A percentile compares a stretch with the other conserved stretches of the same genome.
These are phyloP conservation scores for Akanthomyces lecanii DNA, from an alignment of 2,329 filamentous ascomycete genomes.

Conservation along the genomic window DNA sequence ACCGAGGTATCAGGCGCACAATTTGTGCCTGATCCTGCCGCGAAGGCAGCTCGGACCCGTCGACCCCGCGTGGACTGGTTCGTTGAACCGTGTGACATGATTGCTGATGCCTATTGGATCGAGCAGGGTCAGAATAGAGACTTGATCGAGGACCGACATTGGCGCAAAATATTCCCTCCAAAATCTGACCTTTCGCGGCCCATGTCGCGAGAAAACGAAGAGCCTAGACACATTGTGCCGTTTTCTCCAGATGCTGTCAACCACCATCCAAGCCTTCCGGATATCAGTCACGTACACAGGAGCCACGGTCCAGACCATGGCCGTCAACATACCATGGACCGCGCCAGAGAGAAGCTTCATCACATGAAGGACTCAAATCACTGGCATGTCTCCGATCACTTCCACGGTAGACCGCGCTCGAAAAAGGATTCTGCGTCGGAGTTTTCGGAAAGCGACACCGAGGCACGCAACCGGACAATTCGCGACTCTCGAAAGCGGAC, in stretches of 20 bases:
- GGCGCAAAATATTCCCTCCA: slow-evolving; percentile 64
- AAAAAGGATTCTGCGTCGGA: slow-evolving; percentile 53
- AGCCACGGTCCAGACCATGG: slow-evolving; percentile 39
- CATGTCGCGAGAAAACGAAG: slow-evolving; percentile 30
- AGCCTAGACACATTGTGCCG: slow-evolving; percentile 23
- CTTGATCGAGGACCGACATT: slow-evolving; percentile 75
- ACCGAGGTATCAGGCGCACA: slow-evolving; percentile 44
- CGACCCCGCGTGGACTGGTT: slow-evolving; percentile 81
- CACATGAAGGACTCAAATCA: slow-evolving; percentile 51
- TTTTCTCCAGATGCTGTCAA: slow-evolving; percentile 26
- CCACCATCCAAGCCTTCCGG: slow-evolving; percentile 21
- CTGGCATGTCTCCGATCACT: slow-evolving; percentile 45
- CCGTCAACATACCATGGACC: slow-evolving; percentile 52
- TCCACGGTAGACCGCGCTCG: slow-evolving; percentile 48
- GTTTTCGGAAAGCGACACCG: slow-evolving; percentile 55
- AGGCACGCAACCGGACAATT: slow-evolving; percentile 22
- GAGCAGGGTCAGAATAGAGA: slow-evolving; percentile 77
- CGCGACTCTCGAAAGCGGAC: background rate
- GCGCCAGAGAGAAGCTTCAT: slow-evolving; percentile 58
- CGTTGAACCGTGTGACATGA: slow-evolving; percentile 74
- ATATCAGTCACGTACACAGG: slow-evolving; percentile 18
- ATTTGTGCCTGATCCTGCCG: slow-evolving; percentile 39
- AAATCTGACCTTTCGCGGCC: slow-evolving; percentile 27
- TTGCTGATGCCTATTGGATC: slow-evolving; percentile 88
- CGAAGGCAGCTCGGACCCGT: slow-evolving; percentile 55